These are phyloP conservation scores for Aspergillus ostianus DNA, from an alignment of 495 filamentous ascomycete species.

Conservation along the genomic window DNA sequence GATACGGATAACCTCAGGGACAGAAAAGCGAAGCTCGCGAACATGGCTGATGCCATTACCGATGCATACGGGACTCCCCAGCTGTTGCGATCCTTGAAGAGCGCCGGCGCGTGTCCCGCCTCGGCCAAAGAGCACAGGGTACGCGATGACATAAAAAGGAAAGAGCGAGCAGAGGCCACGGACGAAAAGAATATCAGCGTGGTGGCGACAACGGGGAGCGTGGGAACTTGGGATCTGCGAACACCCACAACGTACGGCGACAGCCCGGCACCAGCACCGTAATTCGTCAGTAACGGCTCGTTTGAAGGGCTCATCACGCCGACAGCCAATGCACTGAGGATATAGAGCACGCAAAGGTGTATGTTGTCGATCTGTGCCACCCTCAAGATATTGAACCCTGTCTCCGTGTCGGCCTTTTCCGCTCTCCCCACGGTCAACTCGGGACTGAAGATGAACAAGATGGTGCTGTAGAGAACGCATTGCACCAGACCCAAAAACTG, in stretches of 20 bases:
- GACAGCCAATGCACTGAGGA: conserved; percentile 56
- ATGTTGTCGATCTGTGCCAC: conserved; percentile 21
- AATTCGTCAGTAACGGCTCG: conserved; percentile 48
- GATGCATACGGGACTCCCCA: conserved; percentile 49
- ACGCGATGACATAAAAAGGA: conserved; percentile 57
- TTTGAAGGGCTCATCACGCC: conserved; percentile 57
- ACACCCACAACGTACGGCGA: conserved; percentile 39
- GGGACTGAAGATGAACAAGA: conserved; percentile 55
- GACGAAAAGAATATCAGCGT: conserved; percentile 70
- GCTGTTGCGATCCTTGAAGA: conserved; percentile 42
- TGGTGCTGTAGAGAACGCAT: conserved; percentile 55
- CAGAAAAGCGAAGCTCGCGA: conserved; percentile 35
- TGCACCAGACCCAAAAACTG: conserved; percentile 69
- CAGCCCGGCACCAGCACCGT: conserved; percentile 47
- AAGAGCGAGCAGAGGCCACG: conserved; percentile 64
- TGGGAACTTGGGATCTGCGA: conserved; percentile 48
- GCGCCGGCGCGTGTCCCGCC: conserved; percentile 42
- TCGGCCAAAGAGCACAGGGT: conserved; percentile 48
- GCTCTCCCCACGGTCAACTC: conserved; percentile 54
- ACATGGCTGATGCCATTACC: conserved; percentile 40
- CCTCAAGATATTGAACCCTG: conserved; percentile 26
- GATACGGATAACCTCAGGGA: conserved; percentile 31
- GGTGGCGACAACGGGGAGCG: conserved; percentile 64
- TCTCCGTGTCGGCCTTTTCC: conserved; percentile 43
- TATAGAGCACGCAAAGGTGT: conserved; percentile 55